Evolutionary conservation across 2,329 filamentous ascomycete species (phyloP).

Genomic region (Chaetomiaceae sp.): DNA sequence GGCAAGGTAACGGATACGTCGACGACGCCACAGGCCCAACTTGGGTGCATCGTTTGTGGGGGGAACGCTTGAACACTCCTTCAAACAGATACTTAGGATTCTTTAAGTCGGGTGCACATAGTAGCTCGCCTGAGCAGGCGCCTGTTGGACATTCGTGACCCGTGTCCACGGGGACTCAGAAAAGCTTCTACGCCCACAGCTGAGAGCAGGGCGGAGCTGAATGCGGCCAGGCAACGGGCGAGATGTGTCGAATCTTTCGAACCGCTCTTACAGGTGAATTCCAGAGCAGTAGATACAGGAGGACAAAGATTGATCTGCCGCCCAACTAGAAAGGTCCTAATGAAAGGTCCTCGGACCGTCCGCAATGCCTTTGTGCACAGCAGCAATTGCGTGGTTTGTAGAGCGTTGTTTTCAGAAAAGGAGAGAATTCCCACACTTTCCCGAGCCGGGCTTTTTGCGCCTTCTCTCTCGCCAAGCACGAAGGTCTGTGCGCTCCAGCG

Average conservation of each 20-base stretch:
- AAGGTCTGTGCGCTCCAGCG: constrained; percentile 15
- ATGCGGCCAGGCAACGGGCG: too few species aligned
- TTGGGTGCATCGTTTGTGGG: too few species aligned
- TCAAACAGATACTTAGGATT: too few species aligned
- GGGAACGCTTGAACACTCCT: too few species aligned
- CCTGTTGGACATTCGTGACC: too few species aligned
- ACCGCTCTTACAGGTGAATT: constrained; percentile 73
- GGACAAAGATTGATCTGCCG: constrained; percentile 56
- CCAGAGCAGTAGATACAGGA: constrained; percentile 87
- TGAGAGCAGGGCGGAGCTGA: too few species aligned
- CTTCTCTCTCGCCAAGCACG: neutral
- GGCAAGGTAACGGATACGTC: too few species aligned
- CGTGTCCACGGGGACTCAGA: too few species aligned
- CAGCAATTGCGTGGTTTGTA: constrained; percentile 32
- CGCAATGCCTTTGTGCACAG: constrained; percentile 31
- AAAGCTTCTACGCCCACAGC: too few species aligned
- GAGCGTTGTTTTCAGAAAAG: constrained; percentile 35
- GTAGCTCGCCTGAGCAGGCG: too few species aligned
- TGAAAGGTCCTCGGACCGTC: constrained; percentile 43
- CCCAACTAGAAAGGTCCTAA: constrained; percentile 49
- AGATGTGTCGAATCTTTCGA: constrained; percentile 75
- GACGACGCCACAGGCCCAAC: too few species aligned
- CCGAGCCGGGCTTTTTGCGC: constrained; percentile 2
- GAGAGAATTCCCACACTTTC: constrained; percentile 23
- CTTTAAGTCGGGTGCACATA: too few species aligned